These are phyloP conservation scores for Neurospora sp. DNA, from an alignment of 495 filamentous ascomycete species.

Conservation along the genomic window DNA sequence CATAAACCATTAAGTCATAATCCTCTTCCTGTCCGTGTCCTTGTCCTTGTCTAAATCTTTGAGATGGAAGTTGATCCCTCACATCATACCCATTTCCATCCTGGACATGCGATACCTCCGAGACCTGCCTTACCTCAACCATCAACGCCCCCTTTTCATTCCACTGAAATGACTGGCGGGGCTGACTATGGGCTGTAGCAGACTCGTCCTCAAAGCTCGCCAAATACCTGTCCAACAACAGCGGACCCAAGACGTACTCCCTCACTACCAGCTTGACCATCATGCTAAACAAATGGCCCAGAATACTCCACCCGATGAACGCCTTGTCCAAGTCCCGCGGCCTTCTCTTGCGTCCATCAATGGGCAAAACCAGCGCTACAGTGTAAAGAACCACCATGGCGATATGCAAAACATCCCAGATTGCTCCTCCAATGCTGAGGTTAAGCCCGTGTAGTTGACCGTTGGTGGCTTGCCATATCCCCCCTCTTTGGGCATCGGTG, in stretches of 20 bases:
- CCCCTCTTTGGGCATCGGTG: not conserved
- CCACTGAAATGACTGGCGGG: not conserved
- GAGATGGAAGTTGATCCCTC: not conserved
- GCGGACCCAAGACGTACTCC: conserved; percentile 4
- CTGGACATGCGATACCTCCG: not conserved
- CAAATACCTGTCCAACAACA: conserved; percentile 10
- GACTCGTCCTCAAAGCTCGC: conserved; percentile 25
- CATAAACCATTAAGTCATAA: not conserved
- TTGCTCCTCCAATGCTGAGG: conserved; percentile 4
- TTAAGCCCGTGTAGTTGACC: not conserved
- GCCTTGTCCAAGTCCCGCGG: conserved; percentile 5
- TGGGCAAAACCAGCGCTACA: not conserved
- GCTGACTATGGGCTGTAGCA: not conserved
- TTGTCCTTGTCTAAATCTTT: not conserved
- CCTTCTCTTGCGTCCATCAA: not conserved
- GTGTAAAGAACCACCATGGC: conserved; percentile 9
- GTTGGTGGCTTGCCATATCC: not conserved
- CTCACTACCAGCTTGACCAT: conserved; percentile 19
- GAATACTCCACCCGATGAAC: conserved; percentile 11
- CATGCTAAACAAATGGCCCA: conserved; percentile 11
- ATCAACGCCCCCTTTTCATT: not conserved
- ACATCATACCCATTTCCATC: not conserved
- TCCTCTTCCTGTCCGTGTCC: not conserved
- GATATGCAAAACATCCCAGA: conserved; percentile 14
- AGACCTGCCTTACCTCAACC: not conserved